Evolutionary conservation across 2,329 filamentous ascomycete species (phyloP), one percentile per base, ranked within the genome.

Genomic region (Dendrostoma leiphaemia): DNA sequence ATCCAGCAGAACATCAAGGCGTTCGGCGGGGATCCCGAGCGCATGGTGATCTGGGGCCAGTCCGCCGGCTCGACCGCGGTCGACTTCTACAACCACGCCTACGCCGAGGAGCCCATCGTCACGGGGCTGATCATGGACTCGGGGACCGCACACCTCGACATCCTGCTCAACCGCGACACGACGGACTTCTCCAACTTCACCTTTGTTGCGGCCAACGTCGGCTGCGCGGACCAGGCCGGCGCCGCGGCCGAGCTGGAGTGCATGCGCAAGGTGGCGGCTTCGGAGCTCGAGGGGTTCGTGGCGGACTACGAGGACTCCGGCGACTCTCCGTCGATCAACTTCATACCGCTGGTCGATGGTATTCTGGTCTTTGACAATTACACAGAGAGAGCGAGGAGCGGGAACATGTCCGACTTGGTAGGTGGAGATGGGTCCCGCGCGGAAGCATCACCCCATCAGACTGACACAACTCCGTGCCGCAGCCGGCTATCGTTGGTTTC

Each of bases 21-120:
- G 1, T 83, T 83, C 58, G 78, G 78, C 17, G 80, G 81, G 13
- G 75, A 80, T 57, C 65, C 74, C 3, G 40, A 63, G 0, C 64
- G 65, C 10, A 77, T 80, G 57, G 71, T 71, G 0, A 66, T 78
- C n/a, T 75, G 74, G 61, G 78, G 78, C 10, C 72, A 78, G 63
- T 77, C 74, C 32, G 75, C 78, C 4, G 77, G 79, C 6, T 61
- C 67, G 6, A 57, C 69, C 2, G 64, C 67, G 9, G 67, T 68
- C 1, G 73, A 73, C 43, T 66, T 68, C 60, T 73, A 72, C 60
- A 69, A 67, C 60, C 75, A 70, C 54, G 69, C 71, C 19, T 75
- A 70, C 76, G 43, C 63, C 3, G 53, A 71, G 2, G 72, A 77
- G 54, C 73, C 74, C 1, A 75, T 76, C 43, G 69, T 73, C 7